Base-by-base conservation (phyloP, 345 rosid genomes). In the Microcos paniculata region DNA sequence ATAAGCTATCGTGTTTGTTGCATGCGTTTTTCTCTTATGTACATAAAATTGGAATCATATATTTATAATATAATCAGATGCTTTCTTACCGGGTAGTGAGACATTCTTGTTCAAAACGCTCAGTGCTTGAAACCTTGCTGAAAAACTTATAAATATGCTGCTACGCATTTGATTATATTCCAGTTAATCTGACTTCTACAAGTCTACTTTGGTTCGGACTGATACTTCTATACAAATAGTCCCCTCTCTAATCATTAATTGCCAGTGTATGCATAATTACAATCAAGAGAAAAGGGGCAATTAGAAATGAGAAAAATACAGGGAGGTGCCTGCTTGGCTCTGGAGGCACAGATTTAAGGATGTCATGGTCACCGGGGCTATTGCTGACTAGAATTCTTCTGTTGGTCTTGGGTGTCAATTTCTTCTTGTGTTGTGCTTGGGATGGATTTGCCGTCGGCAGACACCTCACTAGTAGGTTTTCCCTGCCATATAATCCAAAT, bases 401-500 rank as follows among this genome's bases (percentile, higher is more conserved):
- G 70, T 73, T 12, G 28, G 70, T 48, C 48, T 62, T 28, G 59
- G 49, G 53, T 61, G 15, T 9, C 4, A 13, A 24, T 70, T 70
- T 70, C 83, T 70, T 79, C 72, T 46, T 61, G 55, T 28, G 68
- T 76, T 55, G 76, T 66, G 80, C 75, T 81, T n/a, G 64, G 67
- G 31, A 61, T 77, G 53, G 79, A 79, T 78, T 61, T 75, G 52
- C 58, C 45, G 62, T 68, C 75, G 5, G 64, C 73, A 38, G 87
- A 61, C 62, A 83, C 88, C 77, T 86, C 86, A 40, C 56, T 11
- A 58, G 78, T 78, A 12, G 48, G 62, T 58, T 80, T 83, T 24
- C 78, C 84, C 92, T 88, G 84, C 61, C 76, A 78, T 24, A 71
- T 21, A 77, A 76, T 56, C 52, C 31, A 18, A 68, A 67, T 21